These are phyloP conservation scores for Macrocybe gigantea DNA, from an alignment of 768 basidiomycete species.

Conservation along the genomic window DNA sequence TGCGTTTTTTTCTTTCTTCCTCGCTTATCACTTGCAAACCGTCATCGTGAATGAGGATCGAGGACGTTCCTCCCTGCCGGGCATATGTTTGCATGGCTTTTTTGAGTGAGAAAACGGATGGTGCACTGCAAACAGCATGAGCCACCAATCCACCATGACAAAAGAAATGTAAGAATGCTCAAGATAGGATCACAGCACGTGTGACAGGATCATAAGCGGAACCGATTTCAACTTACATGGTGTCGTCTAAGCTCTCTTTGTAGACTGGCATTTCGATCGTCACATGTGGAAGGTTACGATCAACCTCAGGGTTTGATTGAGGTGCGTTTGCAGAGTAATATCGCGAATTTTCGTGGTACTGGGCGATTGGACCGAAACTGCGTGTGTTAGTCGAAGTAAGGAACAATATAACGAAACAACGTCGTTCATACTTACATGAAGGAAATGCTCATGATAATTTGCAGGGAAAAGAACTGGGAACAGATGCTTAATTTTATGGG, in stretches of 20 bases:
- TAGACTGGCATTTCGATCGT: constrained; percentile 86
- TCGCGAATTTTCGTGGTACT: constrained; percentile 78
- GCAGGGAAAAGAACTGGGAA: constrained; percentile 65
- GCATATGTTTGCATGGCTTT: constrained; percentile 91
- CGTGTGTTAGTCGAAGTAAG: not conserved
- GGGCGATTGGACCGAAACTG: constrained; percentile 78
- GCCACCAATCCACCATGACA: constrained; percentile 7
- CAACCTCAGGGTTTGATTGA: constrained; percentile 54
- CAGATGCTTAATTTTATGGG: not conserved
- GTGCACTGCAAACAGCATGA: constrained; percentile 38
- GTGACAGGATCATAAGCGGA: constrained; percentile 2
- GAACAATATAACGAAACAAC: not conserved
- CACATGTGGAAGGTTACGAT: constrained; percentile 63
- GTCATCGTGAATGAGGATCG: constrained; percentile 81
- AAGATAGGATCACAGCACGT: not conserved
- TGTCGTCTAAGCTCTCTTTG: constrained; percentile 77
- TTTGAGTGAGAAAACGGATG: constrained; percentile 73
- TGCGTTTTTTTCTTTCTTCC: constrained; percentile 60
- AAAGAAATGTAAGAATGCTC: constrained; percentile 5
- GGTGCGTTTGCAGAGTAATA: constrained; percentile 75
- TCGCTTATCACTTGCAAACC: constrained; percentile 65
- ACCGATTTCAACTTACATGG: constrained; percentile 51
- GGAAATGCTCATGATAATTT: constrained; percentile 57
- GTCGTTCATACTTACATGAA: constrained; percentile 48
- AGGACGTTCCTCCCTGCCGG: constrained; percentile 78